Evolutionary conservation across 352 stramenopile genomes (phyloP), one percentile per base, ranked within the genome.

Genomic region (Aphanomyces stellatus): DNA sequence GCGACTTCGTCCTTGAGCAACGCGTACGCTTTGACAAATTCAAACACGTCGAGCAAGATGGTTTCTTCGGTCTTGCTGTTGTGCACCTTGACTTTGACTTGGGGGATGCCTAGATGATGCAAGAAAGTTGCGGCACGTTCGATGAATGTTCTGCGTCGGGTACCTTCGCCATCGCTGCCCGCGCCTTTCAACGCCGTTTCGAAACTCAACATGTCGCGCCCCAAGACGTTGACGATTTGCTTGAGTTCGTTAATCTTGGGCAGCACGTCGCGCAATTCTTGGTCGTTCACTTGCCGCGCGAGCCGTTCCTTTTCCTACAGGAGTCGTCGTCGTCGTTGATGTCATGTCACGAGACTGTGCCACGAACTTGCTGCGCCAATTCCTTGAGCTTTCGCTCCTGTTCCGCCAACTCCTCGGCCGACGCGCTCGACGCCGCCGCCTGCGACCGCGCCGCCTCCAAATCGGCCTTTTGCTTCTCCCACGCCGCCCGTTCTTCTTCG

Each of bases 11-110:
- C 76, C 72, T 90, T 94, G 22, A 94, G 71, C 25, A 94, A 57
- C 8, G 85, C 82, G 65, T 94, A 83, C 8, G 85, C 85, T 65
- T 94, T 94, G 37, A 92, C 82, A 62, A 98, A 97, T 72, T 98
- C 92, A 73, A 96, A 96, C 13, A 96, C 89, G 65, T 97, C 91
- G 0, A 98, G 74, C 68, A 97, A 91, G 69, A 97, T 96, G 17
- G 82, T 90, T 71, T 95, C 86, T 63, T 96, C 86, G 7, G 86
- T 95, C 11, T 79, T 74, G 30, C 82, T 87, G 75, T 96, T 95
- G 72, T 88, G 76, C 56, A 96, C 87, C 72, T 96, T 93, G 70
- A 97, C 85, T 67, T 96, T 96, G 65, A 96, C 86, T 51, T 91
- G 91, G 4, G 89, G 88, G 62, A 93, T 90, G 28, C 65, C 65